phyloP scores from a whole-genome alignment of 2,329 filamentous ascomycete genomes.

The Ceratocystis variospora region DNA sequence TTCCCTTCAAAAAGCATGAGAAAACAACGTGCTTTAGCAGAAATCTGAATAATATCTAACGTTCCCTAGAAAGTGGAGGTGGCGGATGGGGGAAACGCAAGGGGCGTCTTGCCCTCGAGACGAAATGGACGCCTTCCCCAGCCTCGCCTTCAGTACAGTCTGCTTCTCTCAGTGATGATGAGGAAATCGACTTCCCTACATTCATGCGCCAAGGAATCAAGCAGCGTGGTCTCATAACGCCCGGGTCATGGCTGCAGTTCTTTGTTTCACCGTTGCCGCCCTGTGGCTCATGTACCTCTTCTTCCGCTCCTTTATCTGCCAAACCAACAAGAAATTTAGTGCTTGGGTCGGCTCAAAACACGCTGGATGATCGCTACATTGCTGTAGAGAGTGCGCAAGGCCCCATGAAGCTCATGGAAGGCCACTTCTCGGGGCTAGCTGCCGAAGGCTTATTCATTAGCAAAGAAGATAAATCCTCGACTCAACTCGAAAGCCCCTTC shows the following conservation, averaged over 20 bases:
- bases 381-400: neutral
- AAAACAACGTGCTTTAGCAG: neutral
- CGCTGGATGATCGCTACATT: neutral
- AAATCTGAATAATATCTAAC: neutral
- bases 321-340: constrained; percentile 24
- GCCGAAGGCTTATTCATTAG: constrained; percentile 45
- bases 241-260: constrained; percentile 55
- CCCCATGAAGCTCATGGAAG: constrained; percentile 16
- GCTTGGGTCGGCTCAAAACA: constrained; percentile 24
- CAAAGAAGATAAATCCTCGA: constrained; percentile 12
- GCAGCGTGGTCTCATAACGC: constrained; percentile 38
- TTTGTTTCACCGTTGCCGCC: constrained; percentile 33
- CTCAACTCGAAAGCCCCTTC: constrained; percentile 18
- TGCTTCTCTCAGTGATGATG: constrained; percentile 19
- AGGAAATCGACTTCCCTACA: constrained; percentile 26
- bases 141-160: constrained; percentile 21
- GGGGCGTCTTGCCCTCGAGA: constrained; percentile 65
- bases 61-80: constrained; percentile 52
- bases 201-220: constrained; percentile 17
- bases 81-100: constrained; percentile 75
- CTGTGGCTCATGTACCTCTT: constrained; percentile 13
- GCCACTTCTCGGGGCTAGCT: constrained; percentile 50
- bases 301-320: constrained; percentile 7
- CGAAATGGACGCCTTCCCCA: constrained; percentile 25
- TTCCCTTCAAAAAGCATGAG: too few species aligned